Evolutionary conservation across 495 filamentous ascomycete genomes (phyloP), one percentile per base, ranked within the genome.

Genomic region (Monascus purpureus): DNA sequence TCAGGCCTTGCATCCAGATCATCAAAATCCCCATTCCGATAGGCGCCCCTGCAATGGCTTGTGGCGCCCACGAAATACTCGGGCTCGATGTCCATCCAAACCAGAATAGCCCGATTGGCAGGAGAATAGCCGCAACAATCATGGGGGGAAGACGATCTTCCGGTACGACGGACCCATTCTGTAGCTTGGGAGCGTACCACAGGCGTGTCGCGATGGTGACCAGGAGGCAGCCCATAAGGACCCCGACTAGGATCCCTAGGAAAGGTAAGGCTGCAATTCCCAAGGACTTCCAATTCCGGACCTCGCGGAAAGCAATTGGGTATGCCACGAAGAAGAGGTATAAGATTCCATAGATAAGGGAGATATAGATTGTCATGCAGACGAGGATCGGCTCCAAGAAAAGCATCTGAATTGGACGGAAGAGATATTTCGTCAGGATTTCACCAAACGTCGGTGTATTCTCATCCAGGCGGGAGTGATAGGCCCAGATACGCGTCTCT

Each of bases 311-410:
- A 7, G 66, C 67, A 33, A 68, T 46, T 0, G 75, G 75, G 40
- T 70, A 77, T 17, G 72, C 65, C 24, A 67, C 65, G 43, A 79
- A 74, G 43, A 72, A 62, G 24, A 79, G 61, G 43, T 78, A 81
- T 2, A 80, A 54, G 31, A 77, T 68, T 2, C 70, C 70, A 46
- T 78, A 78, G 35, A 75, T 51, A 15, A 75, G 50, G 20, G 61
- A 46, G 6, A 57, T 41, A 39, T 72, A 73, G 19, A 70, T 36
- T 6, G 61, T 64, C 23, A 69, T 50, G 20, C 71, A 53, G 25
- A 73, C 39, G 24, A 81, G 53, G 29, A 79, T 74, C 0, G 77
- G 77, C 37, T 80, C 73, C 13, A 63, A 43, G 19, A 66, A 28
- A 5, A 80, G 53, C 59, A 82, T 73, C 28, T 59, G 55, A 33